Evolutionary conservation across 768 basidiomycete genomes (phyloP), one percentile per base, ranked within the genome.

Genomic region (Psilocybe sp.): DNA sequence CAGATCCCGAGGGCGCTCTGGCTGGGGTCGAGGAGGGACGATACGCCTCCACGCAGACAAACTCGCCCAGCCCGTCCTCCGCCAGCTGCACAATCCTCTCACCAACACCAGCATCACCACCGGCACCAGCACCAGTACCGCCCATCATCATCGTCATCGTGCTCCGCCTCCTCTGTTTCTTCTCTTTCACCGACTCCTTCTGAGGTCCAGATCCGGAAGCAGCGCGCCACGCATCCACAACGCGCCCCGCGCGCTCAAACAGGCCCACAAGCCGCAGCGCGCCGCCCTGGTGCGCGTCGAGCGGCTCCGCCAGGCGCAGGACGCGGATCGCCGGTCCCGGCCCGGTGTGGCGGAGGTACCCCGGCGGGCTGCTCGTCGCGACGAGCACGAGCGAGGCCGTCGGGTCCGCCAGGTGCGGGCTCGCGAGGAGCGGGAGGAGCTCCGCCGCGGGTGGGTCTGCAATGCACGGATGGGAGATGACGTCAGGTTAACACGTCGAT

Each of bases 261-360:
- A 77, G 55, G 38, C 54, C 49, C n/a, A 72, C 71, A 44, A 78
- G 68, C 4, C 69, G 63, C 10, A 77, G 64, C 1, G 74, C 76
- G 35, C 69, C 67, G 2, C 64, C 60, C 37, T 71, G 69, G 32
- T 71, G 65, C 2, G 67, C 61, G 15, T 55, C 64, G 35, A 73
- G 64, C 1, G 70, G 70, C 0, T 59, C 50, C 19, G 59, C 40
- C 13, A 75, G 69, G 38, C 62, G 69, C 5, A 75, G 64, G 47
- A 75, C 59, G 49, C 69, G 49, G 51, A 62, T 49, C 50, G 67
- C 38, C 19, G 67, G 63, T 28, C 23, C 23, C 23, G 23, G 23
- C 23, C 23, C 23, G n/a, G n/a, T n/a, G n/a, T n/a, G n/a, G 11
- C 47, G 46, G 19, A 62, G 60, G 19, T 68, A 52, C 0, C 67